Conservation (phyloP, 371 early-diverging fungal genomes). For the Mortierella sp. region DNA sequence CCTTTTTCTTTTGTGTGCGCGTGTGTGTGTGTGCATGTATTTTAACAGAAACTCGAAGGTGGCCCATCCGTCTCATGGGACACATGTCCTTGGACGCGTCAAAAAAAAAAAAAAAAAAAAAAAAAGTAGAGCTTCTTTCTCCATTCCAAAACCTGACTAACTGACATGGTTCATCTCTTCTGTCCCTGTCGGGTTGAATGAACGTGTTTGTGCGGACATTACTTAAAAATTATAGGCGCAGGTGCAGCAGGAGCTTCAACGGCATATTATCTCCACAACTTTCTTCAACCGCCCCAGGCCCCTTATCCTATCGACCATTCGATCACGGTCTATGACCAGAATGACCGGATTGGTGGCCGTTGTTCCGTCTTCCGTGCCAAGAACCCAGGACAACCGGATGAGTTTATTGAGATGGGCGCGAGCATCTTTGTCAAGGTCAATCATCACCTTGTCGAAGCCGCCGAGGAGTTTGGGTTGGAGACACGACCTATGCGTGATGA, state of each 20-base stretch:
- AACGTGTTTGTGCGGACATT: no score
- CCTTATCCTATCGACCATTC: slow-evolving; percentile 34
- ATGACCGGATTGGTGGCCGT: slow-evolving; percentile 65
- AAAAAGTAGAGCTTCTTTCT: no score
- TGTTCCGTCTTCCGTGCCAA: slow-evolving; percentile 58
- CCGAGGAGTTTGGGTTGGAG: slow-evolving; percentile 63
- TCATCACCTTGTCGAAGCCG: slow-evolving; percentile 62
- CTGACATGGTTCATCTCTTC: no score
- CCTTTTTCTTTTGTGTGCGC: no score
- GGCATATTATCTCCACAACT: slow-evolving; percentile 64
- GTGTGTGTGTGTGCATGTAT: no score
- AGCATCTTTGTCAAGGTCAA: slow-evolving; percentile 72
- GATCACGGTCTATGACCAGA: slow-evolving; percentile 64
- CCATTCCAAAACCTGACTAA: no score
- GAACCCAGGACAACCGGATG: slow-evolving; percentile 45
- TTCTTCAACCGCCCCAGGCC: slow-evolving; percentile 48
- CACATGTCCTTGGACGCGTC: no score
- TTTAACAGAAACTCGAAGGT: no score
- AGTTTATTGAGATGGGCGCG: slow-evolving; percentile 66
- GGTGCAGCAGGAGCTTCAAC: slow-evolving; percentile 73
- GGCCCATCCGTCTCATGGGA: no score
- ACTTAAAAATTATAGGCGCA: slow-evolving; percentile 56
- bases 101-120: no score
- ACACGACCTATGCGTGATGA: slow-evolving; percentile 38
- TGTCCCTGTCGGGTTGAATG: background rate